A percentile compares a stretch with the other conserved stretches of the same genome.
Evolutionary conservation across 139 green algal species (phyloP).

Genomic region (Tetraselmis striata): DNA sequence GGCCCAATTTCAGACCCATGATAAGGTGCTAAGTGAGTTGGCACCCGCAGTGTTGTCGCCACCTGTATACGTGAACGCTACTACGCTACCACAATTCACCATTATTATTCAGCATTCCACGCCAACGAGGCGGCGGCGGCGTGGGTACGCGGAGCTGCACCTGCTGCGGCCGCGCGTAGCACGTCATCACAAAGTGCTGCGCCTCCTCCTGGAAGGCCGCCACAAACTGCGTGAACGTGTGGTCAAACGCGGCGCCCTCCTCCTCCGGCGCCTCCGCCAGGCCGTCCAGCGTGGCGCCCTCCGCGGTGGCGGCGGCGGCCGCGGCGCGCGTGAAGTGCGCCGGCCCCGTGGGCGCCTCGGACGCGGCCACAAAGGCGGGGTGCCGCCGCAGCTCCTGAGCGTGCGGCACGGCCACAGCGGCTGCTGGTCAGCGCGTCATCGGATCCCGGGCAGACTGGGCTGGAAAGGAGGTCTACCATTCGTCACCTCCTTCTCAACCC

Average conservation of each 20-base stretch:
- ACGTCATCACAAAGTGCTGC: constrained; percentile 14
- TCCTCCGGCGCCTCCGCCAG: neutral
- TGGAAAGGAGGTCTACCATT: too few relatives aligned
- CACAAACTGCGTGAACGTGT: constrained; percentile 28
- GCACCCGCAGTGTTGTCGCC: too few relatives aligned
- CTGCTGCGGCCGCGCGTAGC: constrained; percentile 19
- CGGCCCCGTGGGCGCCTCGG: constrained; percentile 10
- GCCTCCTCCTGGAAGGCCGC: constrained; percentile 26
- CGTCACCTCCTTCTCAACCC: too few relatives aligned
- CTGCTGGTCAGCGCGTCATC: too few relatives aligned
- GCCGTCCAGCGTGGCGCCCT: constrained; percentile 1
- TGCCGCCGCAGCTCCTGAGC: neutral
- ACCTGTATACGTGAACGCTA: too few relatives aligned
- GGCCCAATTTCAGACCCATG: too few relatives aligned
- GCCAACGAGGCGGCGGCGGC: too few relatives aligned
- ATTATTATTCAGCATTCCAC: too few relatives aligned
- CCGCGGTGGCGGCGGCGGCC: constrained; percentile 24
- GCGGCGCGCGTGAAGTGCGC: constrained; percentile 39
- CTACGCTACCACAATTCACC: too few relatives aligned
- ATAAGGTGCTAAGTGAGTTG: too few relatives aligned
- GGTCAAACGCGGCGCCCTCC: constrained; percentile 12
- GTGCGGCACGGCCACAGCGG: too few relatives aligned
- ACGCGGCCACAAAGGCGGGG: constrained; percentile 21
- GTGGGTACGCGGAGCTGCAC: neutral
- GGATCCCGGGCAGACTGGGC: too few relatives aligned